Conservation (phyloP, 495 filamentous ascomycete genomes). For the Aspergillus sclerotioniger region DNA sequence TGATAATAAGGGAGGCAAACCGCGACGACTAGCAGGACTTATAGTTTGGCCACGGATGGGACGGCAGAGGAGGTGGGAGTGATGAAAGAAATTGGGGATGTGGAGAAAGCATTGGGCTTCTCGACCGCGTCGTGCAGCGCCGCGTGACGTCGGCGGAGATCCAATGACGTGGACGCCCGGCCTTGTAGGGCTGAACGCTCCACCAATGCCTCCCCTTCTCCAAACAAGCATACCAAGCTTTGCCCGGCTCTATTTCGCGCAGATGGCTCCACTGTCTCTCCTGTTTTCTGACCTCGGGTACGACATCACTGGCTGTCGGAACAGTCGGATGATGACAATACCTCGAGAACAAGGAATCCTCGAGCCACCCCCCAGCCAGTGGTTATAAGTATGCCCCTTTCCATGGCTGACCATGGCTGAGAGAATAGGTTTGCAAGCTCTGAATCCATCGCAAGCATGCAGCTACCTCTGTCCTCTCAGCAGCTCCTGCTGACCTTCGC, state of each 20-base stretch:
- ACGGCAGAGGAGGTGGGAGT: neutral
- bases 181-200: constrained; percentile 2
- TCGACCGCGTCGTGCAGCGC: neutral
- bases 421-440: neutral
- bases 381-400: neutral
- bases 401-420: neutral
- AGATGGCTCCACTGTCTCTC: neutral
- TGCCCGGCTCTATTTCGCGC: neutral
- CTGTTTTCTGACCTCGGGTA: neutral
- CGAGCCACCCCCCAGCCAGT: neutral
- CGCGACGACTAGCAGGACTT: neutral
- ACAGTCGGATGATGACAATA: neutral
- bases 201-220: neutral
- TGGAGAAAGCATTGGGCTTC: neutral
- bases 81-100: neutral
- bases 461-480: neutral
- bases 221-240: constrained; percentile 8
- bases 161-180: neutral
- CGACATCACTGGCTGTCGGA: neutral
- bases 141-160: neutral
- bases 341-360: neutral
- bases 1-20: neutral
- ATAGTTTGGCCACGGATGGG: neutral
- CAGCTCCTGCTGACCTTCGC: neutral
- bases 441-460: neutral